A percentile compares a stretch with the other conserved stretches of the same genome.
phyloP scores from a whole-genome alignment of 805 yeast genomes.

The Lipomyces sp. region DNA sequence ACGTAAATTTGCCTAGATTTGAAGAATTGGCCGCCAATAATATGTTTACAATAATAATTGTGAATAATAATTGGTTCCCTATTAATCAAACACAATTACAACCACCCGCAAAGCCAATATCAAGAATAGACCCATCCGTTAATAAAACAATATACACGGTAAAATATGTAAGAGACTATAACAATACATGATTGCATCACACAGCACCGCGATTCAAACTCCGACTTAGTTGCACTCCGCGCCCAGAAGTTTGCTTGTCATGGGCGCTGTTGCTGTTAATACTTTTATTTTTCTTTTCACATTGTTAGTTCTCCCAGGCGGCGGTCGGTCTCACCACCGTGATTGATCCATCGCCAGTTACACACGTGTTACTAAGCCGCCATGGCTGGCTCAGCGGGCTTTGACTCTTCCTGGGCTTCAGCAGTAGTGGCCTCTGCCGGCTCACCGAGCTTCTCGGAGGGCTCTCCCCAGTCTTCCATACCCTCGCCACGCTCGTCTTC shows the following conservation, averaged over 20 bases:
- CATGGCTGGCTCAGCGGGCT: neutral
- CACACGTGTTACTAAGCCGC: neutral
- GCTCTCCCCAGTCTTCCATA: neutral
- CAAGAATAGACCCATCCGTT: neutral
- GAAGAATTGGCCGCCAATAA: no score
- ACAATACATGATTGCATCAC: neutral
- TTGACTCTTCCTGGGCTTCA: neutral
- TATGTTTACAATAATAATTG: neutral
- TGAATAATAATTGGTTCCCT: neutral
- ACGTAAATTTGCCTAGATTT: no score
- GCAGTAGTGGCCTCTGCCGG: neutral
- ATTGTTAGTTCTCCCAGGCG: neutral
- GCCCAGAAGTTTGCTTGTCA: neutral
- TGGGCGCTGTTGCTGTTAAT: neutral
- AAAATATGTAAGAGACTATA: conserved; percentile 1
- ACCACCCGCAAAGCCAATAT: neutral
- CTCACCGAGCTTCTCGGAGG: neutral
- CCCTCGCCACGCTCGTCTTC: conserved; percentile 24
- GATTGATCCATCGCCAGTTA: neutral
- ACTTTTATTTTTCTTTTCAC: neutral
- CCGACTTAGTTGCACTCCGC: neutral
- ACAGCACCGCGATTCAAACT: neutral
- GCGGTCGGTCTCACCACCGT: no score
- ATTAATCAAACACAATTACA: neutral
- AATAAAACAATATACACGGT: neutral